Conservation (phyloP, 1,284 basidiomycete species). For the Austropuccinia psidii region DNA sequence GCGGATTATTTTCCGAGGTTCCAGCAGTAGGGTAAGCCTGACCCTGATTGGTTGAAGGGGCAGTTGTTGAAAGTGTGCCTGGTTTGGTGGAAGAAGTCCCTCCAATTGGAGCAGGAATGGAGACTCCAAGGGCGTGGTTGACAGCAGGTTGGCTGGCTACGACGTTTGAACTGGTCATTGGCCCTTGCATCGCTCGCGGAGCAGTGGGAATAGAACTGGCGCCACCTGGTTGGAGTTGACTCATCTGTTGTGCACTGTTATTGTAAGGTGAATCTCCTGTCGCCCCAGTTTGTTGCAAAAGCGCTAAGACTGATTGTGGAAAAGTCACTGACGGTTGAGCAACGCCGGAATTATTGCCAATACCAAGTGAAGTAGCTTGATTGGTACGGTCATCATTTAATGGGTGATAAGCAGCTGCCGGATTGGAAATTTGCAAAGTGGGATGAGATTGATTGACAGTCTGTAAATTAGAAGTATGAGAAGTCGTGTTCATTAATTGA, state of each 20-base stretch:
- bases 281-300: not conserved
- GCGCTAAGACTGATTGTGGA: not conserved
- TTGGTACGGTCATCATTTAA: not conserved
- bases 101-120: not conserved
- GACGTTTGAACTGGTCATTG: not conserved
- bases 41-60: not conserved
- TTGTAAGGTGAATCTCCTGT: not conserved
- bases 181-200: conserved; percentile 15
- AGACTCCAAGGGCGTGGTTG: not conserved
- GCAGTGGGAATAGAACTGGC: not conserved
- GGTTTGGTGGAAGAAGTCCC: not conserved
- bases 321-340: not conserved
- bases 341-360: not conserved
- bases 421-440: not conserved
- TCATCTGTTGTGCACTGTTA: not conserved
- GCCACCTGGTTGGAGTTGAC: not conserved
- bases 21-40: not conserved
- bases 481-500: not conserved
- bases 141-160: not conserved
- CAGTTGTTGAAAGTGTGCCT: not conserved
- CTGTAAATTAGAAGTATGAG: not conserved
- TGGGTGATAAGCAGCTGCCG: not conserved
- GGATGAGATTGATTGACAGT: not conserved
- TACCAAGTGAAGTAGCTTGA: not conserved
- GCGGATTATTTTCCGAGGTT: not conserved